Percentiles rank a stretch among this genome's conserved stretches.
phyloP scores from a whole-genome alignment of 306 rosid genomes.

The Rosa rugosa region DNA sequence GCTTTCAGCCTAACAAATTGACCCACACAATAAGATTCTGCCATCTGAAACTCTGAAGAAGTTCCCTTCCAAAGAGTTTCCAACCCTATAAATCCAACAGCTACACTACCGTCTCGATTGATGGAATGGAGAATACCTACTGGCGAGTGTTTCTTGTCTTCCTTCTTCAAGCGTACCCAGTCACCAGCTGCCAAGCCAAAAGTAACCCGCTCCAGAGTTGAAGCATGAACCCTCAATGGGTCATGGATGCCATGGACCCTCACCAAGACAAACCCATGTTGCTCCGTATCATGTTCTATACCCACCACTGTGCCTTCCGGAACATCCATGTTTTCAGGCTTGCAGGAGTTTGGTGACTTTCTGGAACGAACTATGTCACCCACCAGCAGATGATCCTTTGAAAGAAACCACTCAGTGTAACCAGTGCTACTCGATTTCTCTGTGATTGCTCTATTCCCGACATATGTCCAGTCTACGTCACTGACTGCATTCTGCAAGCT shows the following conservation, averaged over 20 bases:
- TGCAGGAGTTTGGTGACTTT: conserved; percentile 65
- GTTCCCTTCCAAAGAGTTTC: conserved; percentile 75
- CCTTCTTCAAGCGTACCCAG: conserved; percentile 70
- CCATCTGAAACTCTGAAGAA: conserved; percentile 73
- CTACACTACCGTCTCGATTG: conserved; percentile 52
- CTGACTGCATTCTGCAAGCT: conserved; percentile 59
- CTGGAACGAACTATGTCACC: conserved; percentile 84
- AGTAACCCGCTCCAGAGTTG: conserved; percentile 71
- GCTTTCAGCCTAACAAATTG: conserved; percentile 72
- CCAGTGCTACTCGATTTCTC: conserved; percentile 53
- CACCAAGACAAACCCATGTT: conserved; percentile 57
- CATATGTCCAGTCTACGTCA: conserved; percentile 64
- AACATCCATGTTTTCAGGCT: conserved; percentile 66
- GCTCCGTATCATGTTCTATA: conserved; percentile 53
- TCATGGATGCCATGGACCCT: conserved; percentile 82
- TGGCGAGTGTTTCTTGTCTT: conserved; percentile 61
- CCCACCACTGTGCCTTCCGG: conserved; percentile 87
- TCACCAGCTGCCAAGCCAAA: conserved; percentile 78
- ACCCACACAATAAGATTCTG: conserved; percentile 65
- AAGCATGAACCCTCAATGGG: conserved; percentile 62
- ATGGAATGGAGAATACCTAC: conserved; percentile 85
- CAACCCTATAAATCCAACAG: conserved; percentile 74
- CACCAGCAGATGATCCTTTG: conserved; percentile 80
- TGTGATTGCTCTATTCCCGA: conserved; percentile 40
- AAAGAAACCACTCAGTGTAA: conserved; percentile 71